A percentile compares a stretch with the other conserved stretches of the same genome.
These are phyloP conservation scores for Psilocybe mexicana DNA, from an alignment of 1,284 basidiomycete genomes.

Conservation along the genomic window DNA sequence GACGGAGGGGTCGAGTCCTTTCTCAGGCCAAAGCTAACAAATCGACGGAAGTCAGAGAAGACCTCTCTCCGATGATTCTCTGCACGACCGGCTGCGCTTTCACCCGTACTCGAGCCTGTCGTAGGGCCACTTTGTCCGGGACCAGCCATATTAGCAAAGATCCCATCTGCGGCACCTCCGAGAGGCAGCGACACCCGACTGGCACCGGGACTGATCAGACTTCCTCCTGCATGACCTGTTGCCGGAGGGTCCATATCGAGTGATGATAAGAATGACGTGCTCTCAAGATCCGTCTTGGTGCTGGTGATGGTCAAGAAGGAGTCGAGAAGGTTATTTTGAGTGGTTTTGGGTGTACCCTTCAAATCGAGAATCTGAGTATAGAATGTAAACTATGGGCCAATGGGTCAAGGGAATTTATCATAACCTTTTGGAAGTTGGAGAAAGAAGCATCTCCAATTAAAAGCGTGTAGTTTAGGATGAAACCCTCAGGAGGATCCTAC, in stretches of 20 bases:
- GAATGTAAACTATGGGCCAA: neutral
- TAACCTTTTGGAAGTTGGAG: conserved; percentile 95
- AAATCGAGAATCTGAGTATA: conserved; percentile 86
- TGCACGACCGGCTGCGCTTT: conserved; percentile 32
- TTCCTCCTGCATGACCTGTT: conserved; percentile 42
- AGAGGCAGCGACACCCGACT: conserved; percentile 57
- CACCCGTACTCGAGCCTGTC: conserved; percentile 44
- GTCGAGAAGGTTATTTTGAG: conserved; percentile 90
- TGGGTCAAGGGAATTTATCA: neutral
- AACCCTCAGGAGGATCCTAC: conserved; percentile 88
- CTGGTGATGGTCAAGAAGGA: conserved; percentile 90
- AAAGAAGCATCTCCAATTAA: conserved; percentile 91
- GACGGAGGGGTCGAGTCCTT: conserved; percentile 51
- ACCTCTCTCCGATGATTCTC: conserved; percentile 68
- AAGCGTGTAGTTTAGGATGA: conserved; percentile 92
- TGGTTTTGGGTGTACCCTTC: conserved; percentile 85
- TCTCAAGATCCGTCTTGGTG: conserved; percentile 81
- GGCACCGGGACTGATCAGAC: conserved; percentile 57
- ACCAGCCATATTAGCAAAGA: conserved; percentile 59
- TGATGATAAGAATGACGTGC: conserved; percentile 86
- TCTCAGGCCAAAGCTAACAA: conserved; percentile 83
- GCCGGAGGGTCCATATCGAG: conserved; percentile 89
- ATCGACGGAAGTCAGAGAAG: conserved; percentile 82
- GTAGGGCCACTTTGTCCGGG: conserved; percentile 58
- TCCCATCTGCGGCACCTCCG: conserved; percentile 42